Evolutionary conservation across 495 filamentous ascomycete genomes (phyloP), one percentile per base, ranked within the genome.

Genomic region (Aspergillus mulundensis): DNA sequence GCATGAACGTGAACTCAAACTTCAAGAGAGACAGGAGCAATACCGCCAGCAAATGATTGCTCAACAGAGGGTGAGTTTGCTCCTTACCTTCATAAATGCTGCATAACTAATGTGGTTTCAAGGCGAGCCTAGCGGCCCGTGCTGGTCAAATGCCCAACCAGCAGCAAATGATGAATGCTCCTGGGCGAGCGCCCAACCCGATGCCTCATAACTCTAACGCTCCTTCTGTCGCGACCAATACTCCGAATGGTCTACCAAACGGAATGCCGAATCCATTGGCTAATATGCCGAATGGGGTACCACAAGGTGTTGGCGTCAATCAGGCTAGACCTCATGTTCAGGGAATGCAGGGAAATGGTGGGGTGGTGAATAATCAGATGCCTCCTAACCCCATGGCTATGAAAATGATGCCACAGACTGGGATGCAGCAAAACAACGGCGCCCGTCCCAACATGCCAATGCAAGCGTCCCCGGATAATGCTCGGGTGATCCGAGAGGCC

Each of bases 1-100:
- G 66, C 84, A 86, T 66, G 91, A 97, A 53, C 83, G 87, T 30
- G 92, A 97, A 53, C 70, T 88, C 61, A 88, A 89, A 56, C 68
- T 89, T 42, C 81, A 82, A 40, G 90, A 95, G 71, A 82, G 84
- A 61, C 84, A 90, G 70, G 80, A 84, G 59, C 76, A 82, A 25
- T 83, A 88, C 56, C 81, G 84, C 20, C 79, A 84, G 63, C 86
- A 89, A 62, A 72, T 81, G 69, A 72, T 81, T 51, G 77, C 79
- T 41, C 74, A 78, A 52, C 80, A 83, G 64, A 80, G 82, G 72
- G 87, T 89, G 81, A 64, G 58, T 24, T 21, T 19, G 3, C 25
- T 18, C 3, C 23, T 5, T 41, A 18, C 10, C 18, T 50, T 54
- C 49, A 36, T 56, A 50, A 5, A 20, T 11, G 38, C n/a, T 32